Base-by-base conservation (phyloP, 768 basidiomycete genomes). In the Rhizopogon sp. region DNA sequence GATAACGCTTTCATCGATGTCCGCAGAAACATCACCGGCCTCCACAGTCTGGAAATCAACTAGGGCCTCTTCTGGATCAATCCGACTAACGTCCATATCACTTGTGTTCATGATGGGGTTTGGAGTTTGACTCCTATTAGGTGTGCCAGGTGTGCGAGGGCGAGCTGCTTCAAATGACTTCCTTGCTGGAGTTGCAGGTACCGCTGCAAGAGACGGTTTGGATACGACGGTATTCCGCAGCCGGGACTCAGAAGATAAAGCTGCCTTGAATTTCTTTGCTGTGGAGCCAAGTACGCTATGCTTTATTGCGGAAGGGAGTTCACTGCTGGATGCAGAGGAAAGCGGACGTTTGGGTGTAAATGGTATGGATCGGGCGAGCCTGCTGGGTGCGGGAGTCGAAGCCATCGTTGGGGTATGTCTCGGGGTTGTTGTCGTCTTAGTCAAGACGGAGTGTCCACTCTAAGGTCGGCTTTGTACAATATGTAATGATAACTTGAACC, bases 31-130 rank as follows among this genome's bases (percentile, higher is more conserved):
- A 64, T 92, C 89, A 0, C 78, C 78, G 5, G 78, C 74, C 41
- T 90, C 89, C 2, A 93, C 80, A 1, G 74, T 88, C 65, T 87
- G 77, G 58, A 73, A 87, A 66, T 93, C 90, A 6, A 93, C 83
- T 9, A 93, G 74, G 1, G 80, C 87, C 9, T 87, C 85, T 66
- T 93, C 90, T 5, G 78, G 80, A 65, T 91, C 87, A 40, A 88
- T 78, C 52, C 81, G 79, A 66, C 80, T 87, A 20, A 88, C 81
- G 56, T 89, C 88, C 85, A 87, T 89, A 62, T 87, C 84, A 60
- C 85, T 85, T 0, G 76, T 69, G 17, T 71, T 69, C 43, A 75
- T 76, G 66, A 73, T 72, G 0, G 66, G 63, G 2, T 64, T 71
- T 0, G 82, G 81, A 58, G 79, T 84, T 35, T 79, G 74, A 5